Conservation (phyloP, 177 flowering plant species). For the Vitis hybrid region DNA sequence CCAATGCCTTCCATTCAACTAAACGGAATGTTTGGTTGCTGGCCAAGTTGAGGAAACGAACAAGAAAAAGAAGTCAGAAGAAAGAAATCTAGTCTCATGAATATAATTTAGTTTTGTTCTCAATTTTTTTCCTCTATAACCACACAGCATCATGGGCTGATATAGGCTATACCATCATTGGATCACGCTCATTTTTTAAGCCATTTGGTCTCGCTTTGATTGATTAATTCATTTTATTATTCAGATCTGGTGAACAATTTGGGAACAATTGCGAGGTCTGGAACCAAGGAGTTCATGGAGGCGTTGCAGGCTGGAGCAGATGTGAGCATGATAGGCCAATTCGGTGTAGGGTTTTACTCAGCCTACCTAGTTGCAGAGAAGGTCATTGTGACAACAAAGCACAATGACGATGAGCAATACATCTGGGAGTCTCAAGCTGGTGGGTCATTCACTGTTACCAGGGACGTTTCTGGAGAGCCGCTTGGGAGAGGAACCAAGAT, state of each 20-base stretch:
- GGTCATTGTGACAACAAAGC: conserved; percentile 64
- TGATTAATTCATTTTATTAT: not conserved
- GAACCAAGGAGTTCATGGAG: conserved; percentile 71
- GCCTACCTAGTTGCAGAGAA: conserved; percentile 66
- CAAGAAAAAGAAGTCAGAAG: too few species aligned
- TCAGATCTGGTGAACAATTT: conserved; percentile 61
- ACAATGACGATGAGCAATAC: conserved; percentile 69
- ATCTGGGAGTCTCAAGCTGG: conserved; percentile 74
- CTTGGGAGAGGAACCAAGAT: conserved; percentile 73
- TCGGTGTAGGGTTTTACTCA: conserved; percentile 67
- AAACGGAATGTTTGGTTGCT: too few species aligned
- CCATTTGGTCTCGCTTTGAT: too few species aligned
- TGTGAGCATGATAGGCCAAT: conserved; percentile 71
- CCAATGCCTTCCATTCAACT: too few species aligned
- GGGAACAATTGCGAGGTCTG: conserved; percentile 66
- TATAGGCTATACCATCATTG: too few species aligned
- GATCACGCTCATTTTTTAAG: too few species aligned
- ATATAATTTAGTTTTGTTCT: too few species aligned
- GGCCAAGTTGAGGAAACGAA: too few species aligned
- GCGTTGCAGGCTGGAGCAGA: conserved; percentile 69
- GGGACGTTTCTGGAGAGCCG: conserved; percentile 50
- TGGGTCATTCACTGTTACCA: conserved; percentile 68
- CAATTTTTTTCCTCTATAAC: too few species aligned
- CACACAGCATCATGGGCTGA: too few species aligned
- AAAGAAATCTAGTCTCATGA: too few species aligned